Evolutionary conservation across 2,329 filamentous ascomycete species (phyloP), one percentile per base, ranked within the genome.

Genomic region (Hymenotorrendiella dingleyae): DNA sequence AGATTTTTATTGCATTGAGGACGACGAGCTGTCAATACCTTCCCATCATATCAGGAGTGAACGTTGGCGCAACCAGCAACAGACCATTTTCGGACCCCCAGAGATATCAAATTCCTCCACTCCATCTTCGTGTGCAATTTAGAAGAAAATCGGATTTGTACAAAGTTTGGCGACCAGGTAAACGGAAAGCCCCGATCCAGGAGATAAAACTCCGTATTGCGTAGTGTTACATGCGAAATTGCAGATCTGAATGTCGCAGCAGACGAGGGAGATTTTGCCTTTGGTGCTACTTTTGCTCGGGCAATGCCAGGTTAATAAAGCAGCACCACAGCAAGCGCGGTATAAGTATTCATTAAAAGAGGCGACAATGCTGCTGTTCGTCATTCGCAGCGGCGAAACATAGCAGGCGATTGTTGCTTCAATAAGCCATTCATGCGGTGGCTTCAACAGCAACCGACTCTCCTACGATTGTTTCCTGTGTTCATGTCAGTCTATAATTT

Each of bases 221-320:
- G 49, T 60, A 59, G 44, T 60, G 48, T 54, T 60, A 60, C 57
- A 60, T 50, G 50, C 52, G 49, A 47, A 50, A 43, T 40, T 32
- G 45, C 36, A 37, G 22, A 40, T 20, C 26, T 29, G 29, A 53
- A 40, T 49, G 46, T 50, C 43, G 49, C 50, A 52, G 41, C 29
- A 42, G 40, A 48, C n/a, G 35, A 46, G 41, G n/a, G n/a, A 43
- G 12, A 32, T 16, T 22, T 23, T 12, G 24, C 24, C 8, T n/a
- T 7, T 7, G 16, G 20, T 22, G 12, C 19, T 36, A 32, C 30
- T 37, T 32, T 29, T 19, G 36, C 24, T 43, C 28, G 36, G n/a
- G 24, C 10, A 30, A 32, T 19, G 34, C 35, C 23, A 27, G 20
- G 20, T 22, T 19, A 39, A 40, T n/a, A 24, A 42, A 14, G 27